phyloP scores from a whole-genome alignment of 2,329 filamentous ascomycete genomes.

The Epichloe gansuensis region DNA sequence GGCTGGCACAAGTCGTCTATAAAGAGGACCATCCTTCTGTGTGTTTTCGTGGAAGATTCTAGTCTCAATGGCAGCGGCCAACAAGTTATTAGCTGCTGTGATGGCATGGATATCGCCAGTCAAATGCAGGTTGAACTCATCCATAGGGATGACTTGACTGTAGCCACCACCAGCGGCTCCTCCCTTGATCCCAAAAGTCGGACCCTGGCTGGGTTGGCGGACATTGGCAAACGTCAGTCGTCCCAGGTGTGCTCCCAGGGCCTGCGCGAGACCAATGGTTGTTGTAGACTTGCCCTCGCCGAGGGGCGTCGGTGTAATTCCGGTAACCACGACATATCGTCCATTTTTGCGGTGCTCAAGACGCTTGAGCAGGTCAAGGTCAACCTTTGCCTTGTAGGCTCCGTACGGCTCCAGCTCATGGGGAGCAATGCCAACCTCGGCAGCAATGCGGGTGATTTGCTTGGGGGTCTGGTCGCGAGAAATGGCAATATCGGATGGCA shows the following conservation, averaged over 20 bases:
- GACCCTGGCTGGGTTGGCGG: conserved; percentile 89
- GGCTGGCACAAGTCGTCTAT: conserved; percentile 70
- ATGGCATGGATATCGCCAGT: conserved; percentile 98
- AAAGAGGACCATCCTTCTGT: conserved; percentile 80
- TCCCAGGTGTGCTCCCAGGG: conserved; percentile 76
- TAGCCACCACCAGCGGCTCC: conserved; percentile 95
- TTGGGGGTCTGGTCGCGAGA: conserved; percentile 87
- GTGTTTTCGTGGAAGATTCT: conserved; percentile 97
- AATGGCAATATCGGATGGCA: conserved; percentile 92
- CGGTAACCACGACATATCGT: conserved; percentile 82
- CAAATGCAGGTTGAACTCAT: conserved; percentile 96
- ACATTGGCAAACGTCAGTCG: conserved; percentile 93
- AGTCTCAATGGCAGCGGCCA: conserved; percentile 92
- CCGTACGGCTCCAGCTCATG: conserved; percentile 92
- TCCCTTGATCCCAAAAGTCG: conserved; percentile 98
- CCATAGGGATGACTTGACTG: conserved; percentile 99
- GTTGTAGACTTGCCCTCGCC: conserved; percentile 98
- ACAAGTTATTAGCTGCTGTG: conserved; percentile 89
- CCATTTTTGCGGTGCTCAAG: conserved; percentile 80
- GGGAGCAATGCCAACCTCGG: conserved; percentile 76
- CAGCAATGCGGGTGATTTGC: conserved; percentile 69
- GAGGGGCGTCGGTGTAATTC: conserved; percentile 91
- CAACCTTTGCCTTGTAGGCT: conserved; percentile 90
- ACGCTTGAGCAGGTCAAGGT: conserved; percentile 67
- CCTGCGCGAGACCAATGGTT: conserved; percentile 89